A percentile compares a stretch with the other conserved stretches of the same genome.
phyloP scores from a whole-genome alignment of 2,329 filamentous ascomycete species.

The Alternaria novae-zelandiae region DNA sequence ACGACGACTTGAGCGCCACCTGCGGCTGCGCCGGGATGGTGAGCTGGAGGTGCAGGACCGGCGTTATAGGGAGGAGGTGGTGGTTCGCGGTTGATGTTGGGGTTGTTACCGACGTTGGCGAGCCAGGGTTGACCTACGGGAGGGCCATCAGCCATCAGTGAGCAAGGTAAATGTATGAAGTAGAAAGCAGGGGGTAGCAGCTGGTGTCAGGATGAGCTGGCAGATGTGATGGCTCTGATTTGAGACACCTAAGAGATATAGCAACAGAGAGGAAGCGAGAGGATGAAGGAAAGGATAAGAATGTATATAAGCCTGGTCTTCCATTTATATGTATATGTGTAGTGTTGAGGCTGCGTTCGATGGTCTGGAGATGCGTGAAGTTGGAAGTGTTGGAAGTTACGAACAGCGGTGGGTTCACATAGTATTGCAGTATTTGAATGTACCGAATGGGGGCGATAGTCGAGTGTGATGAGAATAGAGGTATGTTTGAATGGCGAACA shows the following conservation, averaged over 20 bases:
- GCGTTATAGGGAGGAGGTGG: conserved; percentile 36
- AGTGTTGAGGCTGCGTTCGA: not conserved
- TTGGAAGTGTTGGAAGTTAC: conserved; percentile 5
- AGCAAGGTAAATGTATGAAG: not conserved
- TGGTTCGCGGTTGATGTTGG: conserved; percentile 43
- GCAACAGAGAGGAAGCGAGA: not conserved
- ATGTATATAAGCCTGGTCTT: not conserved
- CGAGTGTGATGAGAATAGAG: not conserved
- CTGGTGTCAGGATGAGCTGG: not conserved
- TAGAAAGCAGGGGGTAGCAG: not conserved
- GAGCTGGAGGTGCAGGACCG: conserved; percentile 12
- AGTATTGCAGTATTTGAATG: not conserved
- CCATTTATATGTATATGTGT: conserved; percentile 3
- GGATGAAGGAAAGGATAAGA: not conserved
- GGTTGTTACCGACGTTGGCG: conserved; percentile 42
- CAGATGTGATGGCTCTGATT: not conserved
- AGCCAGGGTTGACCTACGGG: conserved; percentile 35
- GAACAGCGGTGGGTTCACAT: conserved; percentile 13
- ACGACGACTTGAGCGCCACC: conserved; percentile 19
- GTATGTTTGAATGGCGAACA: conserved; percentile 16
- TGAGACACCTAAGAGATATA: not conserved
- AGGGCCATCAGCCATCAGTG: conserved; percentile 35
- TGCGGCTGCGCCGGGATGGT: conserved; percentile 2
- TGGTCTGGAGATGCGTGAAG: conserved; percentile 20
- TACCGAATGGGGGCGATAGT: not conserved